phyloP scores from a whole-genome alignment of 306 rosid species.

The Lagenaria siceraria region DNA sequence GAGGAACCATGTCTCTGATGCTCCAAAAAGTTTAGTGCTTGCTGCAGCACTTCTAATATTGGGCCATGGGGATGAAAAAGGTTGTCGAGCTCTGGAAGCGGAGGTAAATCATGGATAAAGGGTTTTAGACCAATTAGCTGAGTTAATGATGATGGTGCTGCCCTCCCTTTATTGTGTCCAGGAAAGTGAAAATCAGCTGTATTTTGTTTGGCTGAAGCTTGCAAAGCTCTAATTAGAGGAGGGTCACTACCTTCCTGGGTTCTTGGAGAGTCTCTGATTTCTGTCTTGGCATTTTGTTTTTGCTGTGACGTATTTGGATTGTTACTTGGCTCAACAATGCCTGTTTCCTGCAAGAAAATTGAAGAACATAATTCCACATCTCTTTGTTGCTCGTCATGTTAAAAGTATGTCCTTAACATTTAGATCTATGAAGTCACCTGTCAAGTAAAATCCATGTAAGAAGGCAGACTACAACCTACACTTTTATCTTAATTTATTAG shows the following conservation, averaged over 20 bases:
- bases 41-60: constrained; percentile 51
- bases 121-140: constrained; percentile 55
- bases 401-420: too few relatives aligned
- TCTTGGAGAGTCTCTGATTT: background rate
- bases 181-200: constrained; percentile 72
- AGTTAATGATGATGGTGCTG: constrained; percentile 54
- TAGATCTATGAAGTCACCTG: too few relatives aligned
- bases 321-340: background rate
- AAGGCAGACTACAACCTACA: too few relatives aligned
- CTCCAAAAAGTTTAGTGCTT: constrained; percentile 67
- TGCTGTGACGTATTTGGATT: background rate
- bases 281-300: background rate
- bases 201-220: constrained; percentile 43
- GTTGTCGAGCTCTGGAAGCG: constrained; percentile 66
- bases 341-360: background rate
- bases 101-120: constrained; percentile 53
- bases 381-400: too few relatives aligned
- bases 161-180: constrained; percentile 78
- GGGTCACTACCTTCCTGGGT: constrained; percentile 25
- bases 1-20: constrained; percentile 79
- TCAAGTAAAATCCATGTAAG: too few relatives aligned
- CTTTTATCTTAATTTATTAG: too few relatives aligned
- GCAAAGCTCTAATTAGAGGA: constrained; percentile 56
- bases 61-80: constrained; percentile 62
- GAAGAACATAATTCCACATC: background rate